Conservation (phyloP, 2,329 filamentous ascomycete species). For the Fusarium floridanum region DNA sequence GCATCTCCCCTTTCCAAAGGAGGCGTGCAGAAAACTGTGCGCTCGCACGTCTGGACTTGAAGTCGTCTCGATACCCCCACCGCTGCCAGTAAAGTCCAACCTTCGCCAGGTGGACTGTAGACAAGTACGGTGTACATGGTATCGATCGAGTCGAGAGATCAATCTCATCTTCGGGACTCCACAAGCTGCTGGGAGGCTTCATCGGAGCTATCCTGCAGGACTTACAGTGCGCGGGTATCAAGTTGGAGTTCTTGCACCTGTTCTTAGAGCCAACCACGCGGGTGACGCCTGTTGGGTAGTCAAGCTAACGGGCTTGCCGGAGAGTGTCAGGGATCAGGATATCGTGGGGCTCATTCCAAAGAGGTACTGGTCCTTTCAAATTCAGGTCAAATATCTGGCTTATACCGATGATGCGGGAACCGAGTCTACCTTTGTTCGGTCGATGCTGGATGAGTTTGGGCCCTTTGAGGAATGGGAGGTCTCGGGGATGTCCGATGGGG, state of each 20-base stretch:
- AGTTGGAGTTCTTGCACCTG: conserved; percentile 25
- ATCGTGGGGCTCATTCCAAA: conserved; percentile 10
- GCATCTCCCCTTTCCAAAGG: conserved; percentile 20
- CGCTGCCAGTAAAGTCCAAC: conserved; percentile 43
- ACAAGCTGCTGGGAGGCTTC: conserved; percentile 29
- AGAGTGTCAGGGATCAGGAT: not conserved
- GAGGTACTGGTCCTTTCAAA: not conserved
- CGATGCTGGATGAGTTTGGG: conserved; percentile 49
- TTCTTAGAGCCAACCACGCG: not conserved
- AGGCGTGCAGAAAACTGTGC: not conserved
- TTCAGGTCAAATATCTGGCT: conserved; percentile 23
- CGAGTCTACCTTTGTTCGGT: conserved; percentile 42
- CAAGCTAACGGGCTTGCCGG: conserved; percentile 1
- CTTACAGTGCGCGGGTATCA: conserved; percentile 38
- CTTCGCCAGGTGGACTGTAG: conserved; percentile 51
- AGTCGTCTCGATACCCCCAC: not conserved
- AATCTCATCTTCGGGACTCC: conserved; percentile 35
- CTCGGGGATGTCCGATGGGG: conserved; percentile 40
- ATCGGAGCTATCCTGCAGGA: conserved; percentile 22
- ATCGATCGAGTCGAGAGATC: conserved; percentile 43
- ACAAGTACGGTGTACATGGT: conserved; percentile 54
- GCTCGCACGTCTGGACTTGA: not conserved
- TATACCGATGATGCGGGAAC: conserved; percentile 42
- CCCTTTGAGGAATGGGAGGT: conserved; percentile 53
- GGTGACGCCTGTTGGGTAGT: conserved; percentile 4